These are phyloP conservation scores for Tulasnella sp. DNA, from an alignment of 768 basidiomycete species.

Conservation along the genomic window DNA sequence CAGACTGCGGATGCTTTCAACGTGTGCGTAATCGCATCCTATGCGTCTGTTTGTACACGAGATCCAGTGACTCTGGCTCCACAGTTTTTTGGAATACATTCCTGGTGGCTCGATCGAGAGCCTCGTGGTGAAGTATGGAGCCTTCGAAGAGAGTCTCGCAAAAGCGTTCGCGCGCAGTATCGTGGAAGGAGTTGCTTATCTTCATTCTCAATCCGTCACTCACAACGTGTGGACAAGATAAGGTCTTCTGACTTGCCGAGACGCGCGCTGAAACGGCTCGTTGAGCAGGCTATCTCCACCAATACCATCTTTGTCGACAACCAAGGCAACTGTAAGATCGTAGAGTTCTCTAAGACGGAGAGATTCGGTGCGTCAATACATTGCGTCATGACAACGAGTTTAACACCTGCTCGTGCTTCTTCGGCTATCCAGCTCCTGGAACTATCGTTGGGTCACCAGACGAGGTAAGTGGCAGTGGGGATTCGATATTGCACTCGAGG, in stretches of 20 bases:
- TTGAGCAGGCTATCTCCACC: too few relatives aligned
- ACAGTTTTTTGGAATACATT: slow-evolving; percentile 86
- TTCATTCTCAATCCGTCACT: slow-evolving; percentile 91
- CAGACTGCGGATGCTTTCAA: neutral
- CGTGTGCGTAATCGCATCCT: slow-evolving; percentile 76
- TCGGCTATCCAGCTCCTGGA: slow-evolving; percentile 91
- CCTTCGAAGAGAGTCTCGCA: slow-evolving; percentile 90
- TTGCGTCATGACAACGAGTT: slow-evolving; percentile 46
- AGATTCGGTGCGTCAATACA: slow-evolving; percentile 55
- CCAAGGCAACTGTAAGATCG: slow-evolving; percentile 96
- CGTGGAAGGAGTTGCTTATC: slow-evolving; percentile 81
- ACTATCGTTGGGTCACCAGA: slow-evolving; percentile 98
- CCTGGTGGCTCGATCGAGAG: slow-evolving; percentile 94
- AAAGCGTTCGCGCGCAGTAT: slow-evolving; percentile 93
- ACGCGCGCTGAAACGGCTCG: slow-evolving; percentile 51
- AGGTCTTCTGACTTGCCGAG: slow-evolving; percentile 84
- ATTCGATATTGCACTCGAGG: slow-evolving; percentile 55
- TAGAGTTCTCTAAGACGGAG: slow-evolving; percentile 96
- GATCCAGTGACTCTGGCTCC: too few relatives aligned
- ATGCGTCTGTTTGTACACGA: slow-evolving; percentile 92
- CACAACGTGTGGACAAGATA: slow-evolving; percentile 47
- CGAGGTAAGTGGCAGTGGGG: slow-evolving; percentile 94
- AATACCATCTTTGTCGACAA: slow-evolving; percentile 94
- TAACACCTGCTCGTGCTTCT: slow-evolving; percentile 76
- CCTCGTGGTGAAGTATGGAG: slow-evolving; percentile 84